A percentile compares a stretch with the other conserved stretches of the same genome.
Conservation (phyloP, 1,284 basidiomycete genomes). For the Nidula niveotomentosa region DNA sequence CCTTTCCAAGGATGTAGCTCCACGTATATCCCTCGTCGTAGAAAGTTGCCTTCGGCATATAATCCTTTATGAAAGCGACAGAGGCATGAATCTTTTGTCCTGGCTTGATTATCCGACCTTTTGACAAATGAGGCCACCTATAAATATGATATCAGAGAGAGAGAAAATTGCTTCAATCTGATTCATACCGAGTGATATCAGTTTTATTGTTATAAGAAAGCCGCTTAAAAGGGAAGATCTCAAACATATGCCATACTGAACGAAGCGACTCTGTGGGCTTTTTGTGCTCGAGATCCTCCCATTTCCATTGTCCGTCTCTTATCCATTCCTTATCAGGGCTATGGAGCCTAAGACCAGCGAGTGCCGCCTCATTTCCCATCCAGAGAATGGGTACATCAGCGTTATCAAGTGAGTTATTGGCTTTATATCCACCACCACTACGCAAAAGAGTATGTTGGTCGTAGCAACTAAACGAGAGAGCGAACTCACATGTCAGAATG, state of each 20-base stretch:
- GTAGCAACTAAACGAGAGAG: not conserved
- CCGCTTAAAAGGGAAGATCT: not conserved
- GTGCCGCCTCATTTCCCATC: conserved; percentile 5
- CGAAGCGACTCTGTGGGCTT: not conserved
- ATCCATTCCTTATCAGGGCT: not conserved
- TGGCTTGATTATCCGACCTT: conserved; percentile 1
- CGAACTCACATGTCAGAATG: conserved; percentile 18
- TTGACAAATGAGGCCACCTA: not conserved
- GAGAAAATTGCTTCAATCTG: not conserved
- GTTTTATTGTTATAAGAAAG: not conserved
- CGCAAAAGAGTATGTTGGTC: not conserved
- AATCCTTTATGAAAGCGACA: conserved; percentile 1
- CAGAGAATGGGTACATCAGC: conserved; percentile 1
- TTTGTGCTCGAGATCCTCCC: not conserved
- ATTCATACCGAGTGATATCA: not conserved
- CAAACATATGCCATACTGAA: not conserved
- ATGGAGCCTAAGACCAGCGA: not conserved
- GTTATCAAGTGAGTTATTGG: not conserved
- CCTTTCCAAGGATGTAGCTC: not conserved
- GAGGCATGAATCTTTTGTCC: conserved; percentile 6
- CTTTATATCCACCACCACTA: not conserved
- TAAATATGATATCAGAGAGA: not conserved
- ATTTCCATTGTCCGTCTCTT: not conserved
- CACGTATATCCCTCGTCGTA: not conserved
- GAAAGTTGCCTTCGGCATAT: not conserved